Base-by-base conservation (phyloP, 2,329 filamentous ascomycete species). In the Leptographium procerum region DNA sequence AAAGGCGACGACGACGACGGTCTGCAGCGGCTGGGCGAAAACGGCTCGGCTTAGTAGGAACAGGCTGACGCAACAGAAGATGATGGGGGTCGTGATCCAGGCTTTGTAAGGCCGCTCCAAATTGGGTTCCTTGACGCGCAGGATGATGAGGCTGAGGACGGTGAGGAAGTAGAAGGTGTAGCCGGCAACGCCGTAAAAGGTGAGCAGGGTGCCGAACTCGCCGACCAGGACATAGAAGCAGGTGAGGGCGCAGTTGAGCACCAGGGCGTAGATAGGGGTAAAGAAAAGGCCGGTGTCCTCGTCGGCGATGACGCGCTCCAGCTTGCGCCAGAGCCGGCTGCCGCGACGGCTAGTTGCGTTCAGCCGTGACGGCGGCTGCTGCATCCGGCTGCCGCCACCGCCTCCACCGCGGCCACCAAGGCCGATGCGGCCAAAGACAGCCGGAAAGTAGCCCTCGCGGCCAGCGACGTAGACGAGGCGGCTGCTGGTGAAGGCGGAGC, bases 161-260 rank as follows among this genome's bases (percentile, higher is more conserved):
- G 92, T 95, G 58, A 95, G 75, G 71, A 99, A 99, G 75, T 99
- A 99, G 69, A 99, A 99, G 0, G 89, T 89, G 70, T 99, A 99
- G 16, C 91, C 91, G 0, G 94, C 94, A 14, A 99, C 94, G 59
- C 94, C 94, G 73, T 97, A 97, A 70, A 99, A 99, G 0, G 94
- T 97, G 59, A 97, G 81, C 2, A 99, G 81, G 0, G 92, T 96
- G 56, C 84, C 80, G 69, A 99, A 97, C 70, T 96, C 90, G 71
- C 94, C 94, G 6, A 95, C 84, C 2, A 88, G 67, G 61, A 96
- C 85, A 74, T 97, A 99, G 1, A 80, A 74, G 4, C 81, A 74
- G 1, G 90, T 95, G 26, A 99, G 74, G 4, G 74, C 64, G 47
- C 81, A 80, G 71, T 99, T 99, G 65, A 97, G 83, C 2, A 87